phyloP scores from a whole-genome alignment of 306 rosid genomes.

The Malus sylvestris region DNA sequence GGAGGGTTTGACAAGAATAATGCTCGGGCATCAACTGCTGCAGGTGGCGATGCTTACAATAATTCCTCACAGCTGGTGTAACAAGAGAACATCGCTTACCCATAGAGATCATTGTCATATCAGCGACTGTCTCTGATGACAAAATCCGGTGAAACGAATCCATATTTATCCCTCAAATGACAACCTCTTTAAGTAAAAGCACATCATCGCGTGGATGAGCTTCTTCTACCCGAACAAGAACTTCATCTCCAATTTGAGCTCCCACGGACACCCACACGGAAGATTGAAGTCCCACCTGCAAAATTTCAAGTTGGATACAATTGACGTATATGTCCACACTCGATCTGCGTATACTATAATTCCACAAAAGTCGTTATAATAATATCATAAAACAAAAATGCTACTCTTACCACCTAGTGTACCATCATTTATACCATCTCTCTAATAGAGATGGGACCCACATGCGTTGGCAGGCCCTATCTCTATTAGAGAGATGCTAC shows the following conservation, averaged over 20 bases:
- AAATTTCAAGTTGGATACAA: slow-evolving; percentile 3
- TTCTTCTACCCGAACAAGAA: slow-evolving; percentile 66
- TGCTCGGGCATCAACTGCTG: not conserved
- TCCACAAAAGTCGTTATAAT: not conserved
- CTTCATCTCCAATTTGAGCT: slow-evolving; percentile 73
- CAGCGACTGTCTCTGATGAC: not conserved
- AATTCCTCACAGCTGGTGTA: not conserved
- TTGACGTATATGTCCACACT: not conserved
- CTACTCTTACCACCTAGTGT: too few species aligned
- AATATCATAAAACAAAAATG: not conserved
- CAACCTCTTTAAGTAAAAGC: slow-evolving; percentile 62
- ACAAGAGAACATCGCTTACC: slow-evolving; percentile 11
- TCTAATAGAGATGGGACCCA: too few species aligned
- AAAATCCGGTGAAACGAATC: not conserved
- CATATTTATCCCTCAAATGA: slow-evolving; percentile 24
- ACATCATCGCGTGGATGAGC: slow-evolving; percentile 87
- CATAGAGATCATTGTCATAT: not conserved
- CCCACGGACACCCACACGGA: slow-evolving; percentile 70
- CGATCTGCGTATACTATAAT: not conserved
- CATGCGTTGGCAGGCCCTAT: too few species aligned
- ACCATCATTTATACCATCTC: too few species aligned
- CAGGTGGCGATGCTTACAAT: not conserved
- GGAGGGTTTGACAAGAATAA: not conserved
- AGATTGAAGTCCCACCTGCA: slow-evolving; percentile 86
- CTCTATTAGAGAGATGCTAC: too few species aligned